Conservation (phyloP, 768 basidiomycete genomes). For the Rickenella mellea region DNA sequence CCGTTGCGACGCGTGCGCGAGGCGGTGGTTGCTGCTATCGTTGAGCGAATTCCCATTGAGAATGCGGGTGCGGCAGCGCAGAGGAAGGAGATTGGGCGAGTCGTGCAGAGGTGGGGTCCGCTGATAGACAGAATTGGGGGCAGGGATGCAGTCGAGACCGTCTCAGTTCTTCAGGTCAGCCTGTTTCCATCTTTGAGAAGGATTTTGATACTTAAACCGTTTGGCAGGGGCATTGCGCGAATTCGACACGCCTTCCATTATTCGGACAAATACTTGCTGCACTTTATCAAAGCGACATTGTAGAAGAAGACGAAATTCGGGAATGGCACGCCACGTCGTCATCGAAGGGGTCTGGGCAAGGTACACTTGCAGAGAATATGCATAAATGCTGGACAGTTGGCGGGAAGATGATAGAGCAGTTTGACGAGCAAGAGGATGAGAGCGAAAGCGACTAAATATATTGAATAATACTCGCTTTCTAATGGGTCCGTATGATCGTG, state of each 20-base stretch:
- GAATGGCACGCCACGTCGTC: constrained; percentile 62
- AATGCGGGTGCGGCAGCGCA: constrained; percentile 47
- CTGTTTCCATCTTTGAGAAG: constrained; percentile 3
- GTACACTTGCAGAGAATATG: constrained; percentile 40
- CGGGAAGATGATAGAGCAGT: constrained; percentile 69
- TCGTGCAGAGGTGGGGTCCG: constrained; percentile 74
- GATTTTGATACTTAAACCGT: not conserved
- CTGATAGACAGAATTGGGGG: constrained; percentile 78
- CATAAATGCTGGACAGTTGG: constrained; percentile 64
- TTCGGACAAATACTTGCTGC: constrained; percentile 83
- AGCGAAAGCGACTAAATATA: constrained; percentile 21
- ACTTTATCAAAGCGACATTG: constrained; percentile 85
- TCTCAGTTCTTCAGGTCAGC: constrained; percentile 68
- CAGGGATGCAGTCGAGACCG: constrained; percentile 71
- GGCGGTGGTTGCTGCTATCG: constrained; percentile 79
- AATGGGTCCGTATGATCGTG: not conserved
- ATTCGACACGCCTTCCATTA: constrained; percentile 51
- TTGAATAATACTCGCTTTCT: not conserved
- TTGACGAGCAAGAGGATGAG: constrained; percentile 58
- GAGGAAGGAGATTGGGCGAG: constrained; percentile 50
- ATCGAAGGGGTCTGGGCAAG: constrained; percentile 42
- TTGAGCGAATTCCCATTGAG: constrained; percentile 59
- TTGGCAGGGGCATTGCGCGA: constrained; percentile 52
- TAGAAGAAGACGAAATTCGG: constrained; percentile 86
- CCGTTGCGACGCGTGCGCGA: constrained; percentile 77